Evolutionary conservation across 2,329 filamentous ascomycete genomes (phyloP).

Genomic region (Aciculosporium take): DNA sequence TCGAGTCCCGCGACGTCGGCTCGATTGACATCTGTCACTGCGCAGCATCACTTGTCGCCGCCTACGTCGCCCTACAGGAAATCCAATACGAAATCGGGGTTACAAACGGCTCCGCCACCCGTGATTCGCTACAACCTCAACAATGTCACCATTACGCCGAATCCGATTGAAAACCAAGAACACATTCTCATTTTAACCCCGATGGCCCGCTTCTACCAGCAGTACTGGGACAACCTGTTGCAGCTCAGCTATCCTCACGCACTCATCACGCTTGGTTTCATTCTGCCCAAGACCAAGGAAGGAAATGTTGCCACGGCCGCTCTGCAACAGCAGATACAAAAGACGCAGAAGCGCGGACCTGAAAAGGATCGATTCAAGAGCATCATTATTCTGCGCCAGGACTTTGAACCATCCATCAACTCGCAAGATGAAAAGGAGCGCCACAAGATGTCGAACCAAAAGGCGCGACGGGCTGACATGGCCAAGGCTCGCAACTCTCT

Average conservation of each 20-base stretch:
- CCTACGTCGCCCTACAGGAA: conserved; percentile 30
- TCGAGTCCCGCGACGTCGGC: conserved; percentile 31
- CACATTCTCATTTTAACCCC: conserved; percentile 84
- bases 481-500: conserved; percentile 85
- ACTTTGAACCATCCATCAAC: conserved; percentile 68
- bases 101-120: conserved; percentile 47
- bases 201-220: conserved; percentile 81
- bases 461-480: conserved; percentile 76
- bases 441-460: conserved; percentile 86
- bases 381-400: conserved; percentile 87
- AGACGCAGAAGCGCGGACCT: conserved; percentile 64
- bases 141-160: conserved; percentile 69
- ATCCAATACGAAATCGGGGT: conserved; percentile 19
- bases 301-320: conserved; percentile 75
- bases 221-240: conserved; percentile 89
- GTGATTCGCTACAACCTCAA: conserved; percentile 92
- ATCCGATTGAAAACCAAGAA: conserved; percentile 67
- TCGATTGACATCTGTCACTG: conserved; percentile 32
- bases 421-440: conserved; percentile 80
- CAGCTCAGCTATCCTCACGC: conserved; percentile 81
- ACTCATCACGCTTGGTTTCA: conserved; percentile 88
- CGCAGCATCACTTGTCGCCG: conserved; percentile 29
- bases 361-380: conserved; percentile 77
- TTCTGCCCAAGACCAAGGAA: conserved; percentile 84
- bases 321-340: conserved; percentile 71